Base-by-base conservation (phyloP, 352 stramenopile genomes). In the Phytopythium delawarense region DNA sequence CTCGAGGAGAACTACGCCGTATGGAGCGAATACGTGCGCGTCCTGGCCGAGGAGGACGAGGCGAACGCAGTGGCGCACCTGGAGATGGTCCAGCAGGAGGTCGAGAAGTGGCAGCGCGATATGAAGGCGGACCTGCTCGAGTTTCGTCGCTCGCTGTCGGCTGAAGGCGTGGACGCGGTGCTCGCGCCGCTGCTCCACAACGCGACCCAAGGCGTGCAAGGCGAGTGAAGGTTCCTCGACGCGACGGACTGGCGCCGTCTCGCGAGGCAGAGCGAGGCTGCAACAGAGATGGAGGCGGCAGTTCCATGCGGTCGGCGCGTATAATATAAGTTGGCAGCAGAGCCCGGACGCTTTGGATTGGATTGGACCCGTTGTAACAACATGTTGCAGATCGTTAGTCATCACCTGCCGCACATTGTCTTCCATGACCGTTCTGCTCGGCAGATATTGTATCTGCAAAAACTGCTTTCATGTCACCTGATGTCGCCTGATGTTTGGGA, bases 21-120 rank as follows among this genome's bases (percentile, higher is more conserved):
- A 15, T 92, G 84, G 84, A 89, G 75, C 54, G 84, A 92, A 6
- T 89, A 91, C 48, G 78, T 92, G 40, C 77, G 78, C 34, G 71
- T 79, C 21, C 70, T 92, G 44, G 76, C 81, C 0, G 73, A 91
- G 62, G 78, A 92, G 58, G 84, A 92, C 57, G 81, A 91, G 66
- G 64, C 62, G 11, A 79, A 88, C 55, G 76, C 84, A 16, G 45
- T 86, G 40, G 64, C 65, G n/a, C 78, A 89, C 44, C 66, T 92
- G 25, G 75, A 91, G 70, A 69, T 67, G 7, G 79, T 92, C 50
- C 84, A 92, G 64, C 23, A 65, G 11, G 76, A 92, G 62, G 84
- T 91, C 45, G 75, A 87, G 52, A 78, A 81, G 54, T 92, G 84
- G 84, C 79, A 91, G 58, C 61, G 72, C 13, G 84, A 90, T 32